A percentile compares a stretch with the other conserved stretches of the same genome.
These are phyloP conservation scores for Alternaria sp. DNA, from an alignment of 2,329 filamentous ascomycete genomes.

Conservation along the genomic window DNA sequence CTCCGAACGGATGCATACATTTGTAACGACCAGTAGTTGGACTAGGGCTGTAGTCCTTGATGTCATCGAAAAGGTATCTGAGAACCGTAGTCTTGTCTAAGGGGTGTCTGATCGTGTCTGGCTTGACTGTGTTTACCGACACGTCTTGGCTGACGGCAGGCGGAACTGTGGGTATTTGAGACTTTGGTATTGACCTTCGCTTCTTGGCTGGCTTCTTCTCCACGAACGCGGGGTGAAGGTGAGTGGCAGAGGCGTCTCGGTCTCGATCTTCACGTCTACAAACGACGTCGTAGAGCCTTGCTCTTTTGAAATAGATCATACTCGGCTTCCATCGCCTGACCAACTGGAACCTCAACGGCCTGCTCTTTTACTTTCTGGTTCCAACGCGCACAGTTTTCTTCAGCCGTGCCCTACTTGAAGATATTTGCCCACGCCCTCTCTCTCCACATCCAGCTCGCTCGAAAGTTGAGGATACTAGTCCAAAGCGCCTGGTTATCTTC, in stretches of 20 bases:
- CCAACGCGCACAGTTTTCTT: not conserved
- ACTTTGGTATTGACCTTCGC: not conserved
- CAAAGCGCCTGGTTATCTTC: not conserved
- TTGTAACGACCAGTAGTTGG: not conserved
- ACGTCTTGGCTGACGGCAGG: accelerated
- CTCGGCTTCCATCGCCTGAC: not conserved
- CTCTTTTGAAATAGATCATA: not conserved
- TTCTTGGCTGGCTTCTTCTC: not conserved
- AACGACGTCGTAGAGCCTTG: not conserved
- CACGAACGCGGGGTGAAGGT: not conserved
- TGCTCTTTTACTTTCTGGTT: not conserved
- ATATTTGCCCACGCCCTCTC: not conserved
- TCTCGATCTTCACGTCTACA: no score
- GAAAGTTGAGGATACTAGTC: not conserved
- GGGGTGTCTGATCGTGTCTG: not conserved
- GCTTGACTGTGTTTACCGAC: not conserved
- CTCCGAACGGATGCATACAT: not conserved
- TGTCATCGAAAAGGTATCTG: not conserved
- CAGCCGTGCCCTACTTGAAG: not conserved
- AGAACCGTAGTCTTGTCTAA: not conserved
- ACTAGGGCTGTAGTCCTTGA: not conserved
- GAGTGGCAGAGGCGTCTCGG: not conserved
- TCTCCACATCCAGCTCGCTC: not conserved
- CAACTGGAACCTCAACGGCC: not conserved
- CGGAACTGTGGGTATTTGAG: not conserved